Evolutionary conservation across 2,329 filamentous ascomycete species (phyloP), one percentile per base, ranked within the genome.

Genomic region (Xylariaceae sp.): DNA sequence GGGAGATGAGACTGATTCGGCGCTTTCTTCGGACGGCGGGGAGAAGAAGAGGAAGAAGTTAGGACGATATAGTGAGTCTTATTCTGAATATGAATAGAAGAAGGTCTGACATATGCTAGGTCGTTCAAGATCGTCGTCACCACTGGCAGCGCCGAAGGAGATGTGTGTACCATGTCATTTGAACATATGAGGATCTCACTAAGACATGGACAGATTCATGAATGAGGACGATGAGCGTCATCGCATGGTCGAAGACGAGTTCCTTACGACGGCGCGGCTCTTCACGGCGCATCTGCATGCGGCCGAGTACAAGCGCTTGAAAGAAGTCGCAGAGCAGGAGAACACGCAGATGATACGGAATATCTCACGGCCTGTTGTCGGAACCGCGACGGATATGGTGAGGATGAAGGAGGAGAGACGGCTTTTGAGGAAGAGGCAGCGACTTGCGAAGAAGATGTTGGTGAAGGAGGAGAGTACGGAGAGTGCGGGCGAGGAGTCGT

Each of bases 221-320:
- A 75, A 78, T 2, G 78, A 84, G 51, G 86, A 80, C n/a, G 90
- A 94, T 71, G 88, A 92, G 69, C 76, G 75, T 57, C 93, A 84
- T 73, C 86, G 89, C 67, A 92, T 93, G 88, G 90, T 94, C 0
- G 90, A 93, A 72, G 90, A 94, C 67, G 89, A 93, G 65, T 84
- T 94, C 63, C 75, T 88, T 17, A 75, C 81, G 13, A 82, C 85
- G 0, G 89, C 89, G 0, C 82, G 84, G 55, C 75, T 78, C 2
- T 93, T 90, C 73, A 93, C 89, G 0, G 80, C 82, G 4, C 88
- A 92, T 71, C 80, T 93, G 1, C 89, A 92, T 70, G 82, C 85
- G n/a, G 88, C 85, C 13, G 89, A 92, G 72, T 93, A 93, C 70
- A 79, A 85, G 59, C 82, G 86, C 3, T 80, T 90, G 50, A 88